These are phyloP conservation scores for Trichoderma lentiforme DNA, from an alignment of 2,329 filamentous ascomycete species.

Conservation along the genomic window DNA sequence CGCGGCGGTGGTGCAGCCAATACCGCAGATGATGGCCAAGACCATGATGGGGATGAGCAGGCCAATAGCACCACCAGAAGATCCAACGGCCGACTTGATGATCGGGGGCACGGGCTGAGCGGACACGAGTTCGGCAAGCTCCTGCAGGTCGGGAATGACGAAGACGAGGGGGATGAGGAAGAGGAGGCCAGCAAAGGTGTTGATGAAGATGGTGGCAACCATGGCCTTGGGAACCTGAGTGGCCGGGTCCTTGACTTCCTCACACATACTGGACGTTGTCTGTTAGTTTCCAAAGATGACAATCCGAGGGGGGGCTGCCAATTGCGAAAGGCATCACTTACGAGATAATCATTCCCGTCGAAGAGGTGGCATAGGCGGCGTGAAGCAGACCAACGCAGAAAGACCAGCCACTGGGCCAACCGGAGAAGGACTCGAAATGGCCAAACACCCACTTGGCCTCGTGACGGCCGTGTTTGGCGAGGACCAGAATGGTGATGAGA, in stretches of 20 bases:
- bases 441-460: slow-evolving; percentile 62
- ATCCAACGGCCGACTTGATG: slow-evolving; percentile 60
- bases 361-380: slow-evolving; percentile 70
- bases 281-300: not conserved
- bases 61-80: slow-evolving; percentile 57
- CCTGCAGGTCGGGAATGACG: slow-evolving; percentile 61
- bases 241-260: slow-evolving; percentile 64
- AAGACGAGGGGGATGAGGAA: slow-evolving; percentile 68
- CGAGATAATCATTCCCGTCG: slow-evolving; percentile 78
- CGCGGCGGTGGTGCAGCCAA: slow-evolving; percentile 66
- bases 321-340: slow-evolving; percentile 39
- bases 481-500: slow-evolving; percentile 57
- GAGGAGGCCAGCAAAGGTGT: slow-evolving; percentile 62
- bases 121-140: slow-evolving; percentile 50
- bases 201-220: slow-evolving; percentile 64
- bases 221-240: slow-evolving; percentile 71
- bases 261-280: slow-evolving; percentile 57
- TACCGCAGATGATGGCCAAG: slow-evolving; percentile 63
- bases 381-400: slow-evolving; percentile 71
- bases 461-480: slow-evolving; percentile 67
- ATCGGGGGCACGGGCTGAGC: slow-evolving; percentile 64
- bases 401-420: slow-evolving; percentile 69
- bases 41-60: slow-evolving; percentile 64
- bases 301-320: not conserved
- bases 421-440: slow-evolving; percentile 65